Percentiles rank a stretch among this genome's conserved stretches.
Evolutionary conservation across 2,329 filamentous ascomycete genomes (phyloP).

Genomic region (Corniculantispora saksenae): DNA sequence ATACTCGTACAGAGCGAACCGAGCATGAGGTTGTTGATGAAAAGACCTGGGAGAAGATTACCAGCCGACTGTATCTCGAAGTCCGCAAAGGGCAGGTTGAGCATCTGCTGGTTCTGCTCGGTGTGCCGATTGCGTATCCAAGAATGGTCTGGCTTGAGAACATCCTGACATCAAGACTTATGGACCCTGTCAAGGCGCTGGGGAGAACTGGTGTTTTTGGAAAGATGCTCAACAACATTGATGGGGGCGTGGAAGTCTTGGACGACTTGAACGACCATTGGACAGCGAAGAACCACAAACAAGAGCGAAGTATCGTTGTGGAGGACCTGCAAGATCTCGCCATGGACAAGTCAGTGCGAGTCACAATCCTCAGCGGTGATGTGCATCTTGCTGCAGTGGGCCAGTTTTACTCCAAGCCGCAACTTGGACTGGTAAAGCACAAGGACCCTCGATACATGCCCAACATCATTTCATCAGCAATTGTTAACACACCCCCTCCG

Average conservation of each 20-base stretch:
- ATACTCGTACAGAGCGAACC: slow-evolving; percentile 88
- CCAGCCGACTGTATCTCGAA: slow-evolving; percentile 81
- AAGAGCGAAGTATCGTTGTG: slow-evolving; percentile 81
- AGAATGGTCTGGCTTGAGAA: slow-evolving; percentile 71
- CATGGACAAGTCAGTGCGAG: slow-evolving; percentile 84
- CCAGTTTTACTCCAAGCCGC: slow-evolving; percentile 92
- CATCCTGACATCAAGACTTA: slow-evolving; percentile 78
- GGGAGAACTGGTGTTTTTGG: slow-evolving; percentile 80
- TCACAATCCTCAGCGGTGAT: slow-evolving; percentile 91
- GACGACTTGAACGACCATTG: slow-evolving; percentile 96
- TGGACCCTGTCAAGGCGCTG: slow-evolving; percentile 87
- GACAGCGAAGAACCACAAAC: slow-evolving; percentile 94
- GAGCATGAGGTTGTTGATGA: slow-evolving; percentile 78
- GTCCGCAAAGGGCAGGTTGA: slow-evolving; percentile 82
- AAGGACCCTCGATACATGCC: slow-evolving; percentile 95
- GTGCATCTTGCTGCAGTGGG: slow-evolving; percentile 91
- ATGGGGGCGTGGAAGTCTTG: slow-evolving; percentile 86
- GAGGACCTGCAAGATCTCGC: slow-evolving; percentile 92
- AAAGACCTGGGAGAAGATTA: slow-evolving; percentile 81
- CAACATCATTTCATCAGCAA: slow-evolving; percentile 90
- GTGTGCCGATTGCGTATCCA: slow-evolving; percentile 81
- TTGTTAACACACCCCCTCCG: slow-evolving; percentile 87
- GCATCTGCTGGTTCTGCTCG: slow-evolving; percentile 84
- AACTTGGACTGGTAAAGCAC: slow-evolving; percentile 77
- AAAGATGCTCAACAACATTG: slow-evolving; percentile 81